Conservation (phyloP, 2,329 filamentous ascomycete species). For the Daldinia eschscholtzii region DNA sequence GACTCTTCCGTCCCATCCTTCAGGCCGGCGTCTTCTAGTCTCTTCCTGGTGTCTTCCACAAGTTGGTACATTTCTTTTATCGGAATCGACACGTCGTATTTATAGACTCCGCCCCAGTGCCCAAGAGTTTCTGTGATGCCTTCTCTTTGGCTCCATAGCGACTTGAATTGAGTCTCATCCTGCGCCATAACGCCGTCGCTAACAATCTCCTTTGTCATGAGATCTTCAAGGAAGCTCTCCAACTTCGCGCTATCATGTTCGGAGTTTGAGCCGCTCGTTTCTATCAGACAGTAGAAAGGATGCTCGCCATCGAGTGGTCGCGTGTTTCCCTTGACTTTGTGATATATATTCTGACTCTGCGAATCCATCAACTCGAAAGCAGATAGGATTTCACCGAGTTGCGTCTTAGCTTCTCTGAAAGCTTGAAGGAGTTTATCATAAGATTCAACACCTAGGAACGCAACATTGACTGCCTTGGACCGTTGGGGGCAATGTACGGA, state of each 20-base stretch:
- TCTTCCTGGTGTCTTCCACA: slow-evolving; percentile 84
- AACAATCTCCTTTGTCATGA: slow-evolving; percentile 90
- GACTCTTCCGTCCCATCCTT: slow-evolving; percentile 80
- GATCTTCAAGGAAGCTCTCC: slow-evolving; percentile 87
- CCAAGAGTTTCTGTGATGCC: slow-evolving; percentile 90
- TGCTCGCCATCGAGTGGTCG: slow-evolving; percentile 85
- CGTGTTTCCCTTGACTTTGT: slow-evolving; percentile 79
- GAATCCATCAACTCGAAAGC: slow-evolving; percentile 98
- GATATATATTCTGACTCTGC: slow-evolving; percentile 82
- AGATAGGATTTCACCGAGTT: slow-evolving; percentile 94
- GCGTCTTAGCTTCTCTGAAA: slow-evolving; percentile 88
- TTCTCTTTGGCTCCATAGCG: slow-evolving; percentile 93
- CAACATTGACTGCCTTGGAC: slow-evolving; percentile 90
- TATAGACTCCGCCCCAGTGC: slow-evolving; percentile 96
- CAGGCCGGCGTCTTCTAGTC: slow-evolving; percentile 79
- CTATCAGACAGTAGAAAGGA: slow-evolving; percentile 96
- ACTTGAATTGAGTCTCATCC: slow-evolving; percentile 88
- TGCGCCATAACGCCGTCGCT: slow-evolving; percentile 91
- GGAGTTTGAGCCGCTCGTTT: slow-evolving; percentile 93
- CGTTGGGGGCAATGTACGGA: slow-evolving; percentile 91
- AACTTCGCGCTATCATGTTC: slow-evolving; percentile 96
- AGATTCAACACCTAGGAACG: slow-evolving; percentile 90
- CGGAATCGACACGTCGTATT: slow-evolving; percentile 97
- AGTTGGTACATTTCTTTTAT: slow-evolving; percentile 87
- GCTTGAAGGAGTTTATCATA: slow-evolving; percentile 90